phyloP scores from a whole-genome alignment of 345 rosid genomes.

The Durio zibethinus region DNA sequence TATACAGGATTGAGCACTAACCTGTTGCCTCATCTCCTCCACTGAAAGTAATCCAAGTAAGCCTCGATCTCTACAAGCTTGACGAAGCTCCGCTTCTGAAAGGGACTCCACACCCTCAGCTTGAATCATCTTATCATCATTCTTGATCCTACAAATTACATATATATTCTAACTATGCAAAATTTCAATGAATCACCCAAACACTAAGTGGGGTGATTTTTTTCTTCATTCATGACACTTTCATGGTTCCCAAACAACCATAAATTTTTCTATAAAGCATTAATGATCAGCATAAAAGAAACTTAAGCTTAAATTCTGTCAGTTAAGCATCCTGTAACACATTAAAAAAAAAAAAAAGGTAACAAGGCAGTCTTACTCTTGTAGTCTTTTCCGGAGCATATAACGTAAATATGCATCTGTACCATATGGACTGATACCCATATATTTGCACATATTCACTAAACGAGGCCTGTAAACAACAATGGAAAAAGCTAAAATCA shows the following conservation, averaged over 20 bases:
- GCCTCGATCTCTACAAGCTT: constrained; percentile 95
- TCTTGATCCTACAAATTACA: constrained; percentile 65
- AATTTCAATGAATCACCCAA: constrained; percentile 5
- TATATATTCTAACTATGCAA: not conserved
- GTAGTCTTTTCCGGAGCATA: constrained; percentile 88
- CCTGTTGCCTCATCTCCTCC: constrained; percentile 96
- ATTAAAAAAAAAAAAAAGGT: not conserved
- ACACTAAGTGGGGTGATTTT: not conserved
- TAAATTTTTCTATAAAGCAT: not conserved
- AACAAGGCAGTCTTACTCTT: constrained; percentile 53
- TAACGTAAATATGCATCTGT: constrained; percentile 92
- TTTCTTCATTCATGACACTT: not conserved
- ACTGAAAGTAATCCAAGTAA: constrained; percentile 84
- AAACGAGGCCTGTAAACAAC: constrained; percentile 70
- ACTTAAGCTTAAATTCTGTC: not conserved
- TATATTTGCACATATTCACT: constrained; percentile 96
- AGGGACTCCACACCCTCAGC: constrained; percentile 94
- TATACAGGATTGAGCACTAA: constrained; percentile 14
- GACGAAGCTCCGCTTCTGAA: constrained; percentile 85
- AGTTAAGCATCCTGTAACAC: not conserved
- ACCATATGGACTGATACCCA: constrained; percentile 94
- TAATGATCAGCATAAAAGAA: not conserved
- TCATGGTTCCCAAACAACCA: not conserved
- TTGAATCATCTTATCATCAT: constrained; percentile 88
- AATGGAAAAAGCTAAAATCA: constrained; percentile 19